Conservation (phyloP, 371 early-diverging fungal genomes). For the Zychaea mexicana region DNA sequence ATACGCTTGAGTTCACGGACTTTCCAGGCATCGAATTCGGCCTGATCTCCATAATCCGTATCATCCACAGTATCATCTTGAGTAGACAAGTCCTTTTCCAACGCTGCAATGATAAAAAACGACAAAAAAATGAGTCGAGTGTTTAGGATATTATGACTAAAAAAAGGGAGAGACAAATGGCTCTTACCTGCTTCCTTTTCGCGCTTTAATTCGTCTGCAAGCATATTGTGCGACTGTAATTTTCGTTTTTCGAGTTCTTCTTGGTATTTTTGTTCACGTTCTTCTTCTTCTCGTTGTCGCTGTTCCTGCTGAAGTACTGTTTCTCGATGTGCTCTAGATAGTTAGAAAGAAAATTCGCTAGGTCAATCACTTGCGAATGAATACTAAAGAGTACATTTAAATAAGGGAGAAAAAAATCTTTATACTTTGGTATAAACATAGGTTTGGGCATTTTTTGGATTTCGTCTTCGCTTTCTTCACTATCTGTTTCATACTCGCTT, state of each 20-base stretch:
- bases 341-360: too few relatives aligned
- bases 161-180: not conserved
- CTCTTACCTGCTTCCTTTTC: conserved; percentile 32
- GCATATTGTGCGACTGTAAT: conserved; percentile 73
- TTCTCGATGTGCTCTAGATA: conserved; percentile 61
- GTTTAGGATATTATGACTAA: too few relatives aligned
- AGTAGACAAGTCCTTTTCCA: conserved; percentile 28
- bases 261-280: conserved; percentile 46
- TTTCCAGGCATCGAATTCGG: conserved; percentile 91
- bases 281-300: conserved; percentile 64
- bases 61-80: conserved; percentile 76
- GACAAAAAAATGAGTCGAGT: not conserved
- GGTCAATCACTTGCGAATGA: not conserved
- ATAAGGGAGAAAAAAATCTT: too few relatives aligned
- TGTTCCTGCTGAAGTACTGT: conserved; percentile 69
- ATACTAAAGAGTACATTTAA: too few relatives aligned
- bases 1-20: conserved; percentile 89
- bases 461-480: conserved; percentile 53
- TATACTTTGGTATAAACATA: conserved; percentile 88
- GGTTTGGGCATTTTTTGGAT: conserved; percentile 69
- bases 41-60: conserved; percentile 89
- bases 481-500: conserved; percentile 68
- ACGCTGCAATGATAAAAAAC: conserved; percentile 8
- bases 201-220: conserved; percentile 71
- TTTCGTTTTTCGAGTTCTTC: conserved; percentile 68